Conservation (phyloP, 176 grass and related monocot species). For the Carex scoparia region DNA sequence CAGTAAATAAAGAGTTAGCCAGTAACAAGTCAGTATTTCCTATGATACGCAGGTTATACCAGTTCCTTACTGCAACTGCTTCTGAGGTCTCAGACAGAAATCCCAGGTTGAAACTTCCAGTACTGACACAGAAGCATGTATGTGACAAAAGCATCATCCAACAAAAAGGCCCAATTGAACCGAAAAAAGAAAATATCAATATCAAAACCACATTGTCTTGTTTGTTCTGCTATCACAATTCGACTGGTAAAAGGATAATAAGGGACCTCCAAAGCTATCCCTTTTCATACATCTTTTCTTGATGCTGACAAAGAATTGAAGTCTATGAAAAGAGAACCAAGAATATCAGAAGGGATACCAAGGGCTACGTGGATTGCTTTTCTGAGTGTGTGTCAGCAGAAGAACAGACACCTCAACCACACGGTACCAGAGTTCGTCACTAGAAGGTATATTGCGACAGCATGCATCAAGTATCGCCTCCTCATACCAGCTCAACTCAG, state of each 20-base stretch:
- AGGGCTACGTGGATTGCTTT: slow-evolving; percentile 62
- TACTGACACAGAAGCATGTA: neutral
- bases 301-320: neutral
- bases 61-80: neutral
- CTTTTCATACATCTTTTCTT: neutral
- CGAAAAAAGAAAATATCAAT: neutral
- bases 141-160: neutral
- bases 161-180: neutral
- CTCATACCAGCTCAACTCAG: slow-evolving; percentile 80
- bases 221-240: neutral
- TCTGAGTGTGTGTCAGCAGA: slow-evolving; percentile 52
- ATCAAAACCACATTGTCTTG: neutral
- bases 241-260: neutral
- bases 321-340: neutral
- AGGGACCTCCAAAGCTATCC: neutral
- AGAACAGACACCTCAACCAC: slow-evolving; percentile 69
- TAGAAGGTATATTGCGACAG: slow-evolving; percentile 62
- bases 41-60: neutral
- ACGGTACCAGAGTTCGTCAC: slow-evolving; percentile 64
- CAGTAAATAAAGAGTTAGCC: neutral
- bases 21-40: neutral
- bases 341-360: slow-evolving; percentile 41
- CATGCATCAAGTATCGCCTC: slow-evolving; percentile 83
- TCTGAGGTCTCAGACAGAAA: neutral
- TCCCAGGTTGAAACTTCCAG: neutral